Percentiles rank a stretch among this genome's conserved stretches.
phyloP scores from a whole-genome alignment of 2,329 filamentous ascomycete genomes.

The Aspergillus pseudonomiae region DNA sequence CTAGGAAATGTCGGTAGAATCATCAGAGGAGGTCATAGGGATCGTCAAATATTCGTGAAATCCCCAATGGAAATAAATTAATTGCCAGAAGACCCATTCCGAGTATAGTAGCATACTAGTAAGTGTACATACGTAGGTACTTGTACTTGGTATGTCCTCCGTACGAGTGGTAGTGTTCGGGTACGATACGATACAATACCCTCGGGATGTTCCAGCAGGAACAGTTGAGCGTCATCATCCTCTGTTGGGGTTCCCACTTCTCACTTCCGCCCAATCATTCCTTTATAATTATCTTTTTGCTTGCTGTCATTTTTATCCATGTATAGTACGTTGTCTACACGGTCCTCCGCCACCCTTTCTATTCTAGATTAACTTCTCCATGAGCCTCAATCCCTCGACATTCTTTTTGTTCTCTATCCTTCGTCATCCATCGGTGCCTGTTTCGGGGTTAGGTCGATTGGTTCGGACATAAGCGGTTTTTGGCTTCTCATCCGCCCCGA shows the following conservation, averaged over 20 bases:
- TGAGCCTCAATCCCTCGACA: background rate
- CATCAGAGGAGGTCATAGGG: background rate
- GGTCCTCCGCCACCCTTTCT: background rate
- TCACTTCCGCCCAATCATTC: constrained; percentile 1
- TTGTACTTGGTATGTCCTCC: background rate
- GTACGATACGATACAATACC: background rate
- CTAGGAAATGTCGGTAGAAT: background rate
- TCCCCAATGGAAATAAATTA: background rate
- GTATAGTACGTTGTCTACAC: background rate
- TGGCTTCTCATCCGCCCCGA: constrained; percentile 15
- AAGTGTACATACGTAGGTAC: no score
- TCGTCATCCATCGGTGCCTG: background rate
- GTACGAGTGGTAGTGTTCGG: background rate
- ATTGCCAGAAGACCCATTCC: background rate
- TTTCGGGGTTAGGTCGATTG: constrained; percentile 4
- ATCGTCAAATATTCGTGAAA: background rate
- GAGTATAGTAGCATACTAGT: no score
- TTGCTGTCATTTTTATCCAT: background rate
- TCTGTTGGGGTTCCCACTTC: background rate
- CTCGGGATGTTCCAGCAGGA: background rate
- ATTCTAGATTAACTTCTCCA: background rate
- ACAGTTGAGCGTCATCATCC: constrained; percentile 1
- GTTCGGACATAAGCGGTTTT: constrained; percentile 29
- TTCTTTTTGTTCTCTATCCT: background rate
- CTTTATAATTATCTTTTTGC: background rate